phyloP scores from a whole-genome alignment of 345 rosid genomes.

The Dipteronia sinensis region DNA sequence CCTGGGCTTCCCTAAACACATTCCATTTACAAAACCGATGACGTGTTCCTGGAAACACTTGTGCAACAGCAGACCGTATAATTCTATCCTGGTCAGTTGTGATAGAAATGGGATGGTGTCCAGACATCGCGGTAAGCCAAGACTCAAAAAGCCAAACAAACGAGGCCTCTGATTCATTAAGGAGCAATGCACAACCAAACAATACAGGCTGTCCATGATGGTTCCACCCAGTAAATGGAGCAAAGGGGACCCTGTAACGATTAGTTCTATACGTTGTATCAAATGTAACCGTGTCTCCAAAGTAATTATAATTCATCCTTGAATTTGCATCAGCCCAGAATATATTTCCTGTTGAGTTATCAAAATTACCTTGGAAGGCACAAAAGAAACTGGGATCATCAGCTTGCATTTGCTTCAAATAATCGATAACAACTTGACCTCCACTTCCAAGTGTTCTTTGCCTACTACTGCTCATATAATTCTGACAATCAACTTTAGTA shows the following conservation, averaged over 20 bases:
- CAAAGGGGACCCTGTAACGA: conserved; percentile 47
- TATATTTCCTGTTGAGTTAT: conserved; percentile 36
- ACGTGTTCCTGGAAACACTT: conserved; percentile 42
- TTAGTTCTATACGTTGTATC: conserved; percentile 44
- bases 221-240: conserved; percentile 49
- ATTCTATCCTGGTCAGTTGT: conserved; percentile 52
- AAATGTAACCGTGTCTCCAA: conserved; percentile 48
- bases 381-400: conserved; percentile 44
- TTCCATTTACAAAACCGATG: conserved; percentile 50
- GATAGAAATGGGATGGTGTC: conserved; percentile 40
- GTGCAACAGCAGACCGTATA: conserved; percentile 40
- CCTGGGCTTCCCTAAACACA: conserved; percentile 43
- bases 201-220: conserved; percentile 54
- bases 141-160: conserved; percentile 49
- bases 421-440: conserved; percentile 38
- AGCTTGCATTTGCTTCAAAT: conserved; percentile 41
- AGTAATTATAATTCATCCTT: conserved; percentile 36
- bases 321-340: conserved; percentile 51
- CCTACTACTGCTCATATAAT: conserved; percentile 49
- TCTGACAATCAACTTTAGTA: conserved; percentile 55
- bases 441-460: conserved; percentile 47
- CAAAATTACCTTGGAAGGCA: conserved; percentile 44
- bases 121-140: conserved; percentile 50
- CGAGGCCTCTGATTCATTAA: conserved; percentile 49
- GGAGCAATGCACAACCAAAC: conserved; percentile 50